phyloP scores from a whole-genome alignment of 257 asterid genomes.

The Ilex asprella region DNA sequence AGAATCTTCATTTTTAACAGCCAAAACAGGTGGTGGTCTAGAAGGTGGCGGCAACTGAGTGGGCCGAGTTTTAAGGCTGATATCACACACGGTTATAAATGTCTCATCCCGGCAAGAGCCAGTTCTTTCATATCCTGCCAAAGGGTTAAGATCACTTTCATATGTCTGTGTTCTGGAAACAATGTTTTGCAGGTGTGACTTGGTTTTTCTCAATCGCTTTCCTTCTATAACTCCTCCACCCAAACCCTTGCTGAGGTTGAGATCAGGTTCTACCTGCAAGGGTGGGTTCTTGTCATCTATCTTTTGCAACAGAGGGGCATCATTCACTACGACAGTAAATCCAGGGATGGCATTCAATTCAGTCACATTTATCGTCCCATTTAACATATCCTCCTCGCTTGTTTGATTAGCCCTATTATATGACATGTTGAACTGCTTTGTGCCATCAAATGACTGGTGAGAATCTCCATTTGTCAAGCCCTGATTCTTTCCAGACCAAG shows the following conservation, averaged over 20 bases:
- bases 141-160: conserved; percentile 21
- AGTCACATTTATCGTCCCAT: conserved; percentile 28
- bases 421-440: conserved; percentile 35
- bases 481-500: conserved; percentile 45
- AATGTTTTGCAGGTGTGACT: conserved; percentile 21
- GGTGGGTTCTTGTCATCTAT: conserved; percentile 29
- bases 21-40: conserved; percentile 76
- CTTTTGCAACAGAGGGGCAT: conserved; percentile 30
- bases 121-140: conserved; percentile 20
- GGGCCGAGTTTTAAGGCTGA: conserved; percentile 79
- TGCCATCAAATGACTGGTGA: conserved; percentile 26
- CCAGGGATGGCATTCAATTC: conserved; percentile 43
- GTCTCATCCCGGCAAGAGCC: conserved; percentile 36
- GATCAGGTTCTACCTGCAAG: conserved; percentile 20
- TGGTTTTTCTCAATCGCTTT: conserved; percentile 19
- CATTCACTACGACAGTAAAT: conserved; percentile 30
- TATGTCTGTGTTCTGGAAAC: conserved; percentile 10
- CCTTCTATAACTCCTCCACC: conserved; percentile 25
- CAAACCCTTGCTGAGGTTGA: conserved; percentile 21
- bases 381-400: conserved; percentile 24
- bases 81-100: conserved; percentile 58
- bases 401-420: conserved; percentile 34
- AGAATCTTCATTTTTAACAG: conserved; percentile 28
- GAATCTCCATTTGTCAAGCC: conserved; percentile 39
- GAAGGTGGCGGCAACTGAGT: conserved; percentile 87